A percentile compares a stretch with the other conserved stretches of the same genome.
These are phyloP conservation scores for Vaccinium corymbosum DNA, from an alignment of 148 eudicot genomes.

Conservation along the genomic window DNA sequence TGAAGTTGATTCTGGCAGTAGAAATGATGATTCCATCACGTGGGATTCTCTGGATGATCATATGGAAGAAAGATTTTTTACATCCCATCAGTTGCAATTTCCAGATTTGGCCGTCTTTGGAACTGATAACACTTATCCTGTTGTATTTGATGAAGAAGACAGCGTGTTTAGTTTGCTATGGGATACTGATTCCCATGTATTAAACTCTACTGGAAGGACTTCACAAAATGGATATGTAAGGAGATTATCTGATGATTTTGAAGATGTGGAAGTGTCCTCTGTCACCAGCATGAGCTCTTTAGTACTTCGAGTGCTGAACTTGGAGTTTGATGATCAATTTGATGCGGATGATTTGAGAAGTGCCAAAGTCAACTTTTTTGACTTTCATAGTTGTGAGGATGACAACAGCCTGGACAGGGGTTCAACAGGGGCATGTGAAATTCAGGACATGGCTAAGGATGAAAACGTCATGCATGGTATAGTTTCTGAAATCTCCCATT, in stretches of 20 bases:
- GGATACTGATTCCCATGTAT: constrained; percentile 26
- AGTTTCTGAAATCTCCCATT: constrained; percentile 12
- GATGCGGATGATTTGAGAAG: constrained; percentile 27
- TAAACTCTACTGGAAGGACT: constrained; percentile 7
- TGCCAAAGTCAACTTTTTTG: constrained; percentile 3
- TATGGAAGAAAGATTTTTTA: constrained; percentile 23
- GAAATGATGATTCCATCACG: constrained; percentile 21
- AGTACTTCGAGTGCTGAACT: constrained; percentile 26
- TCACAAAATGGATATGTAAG: constrained; percentile 23
- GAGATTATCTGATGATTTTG: constrained; percentile 27
- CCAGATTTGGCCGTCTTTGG: constrained; percentile 28
- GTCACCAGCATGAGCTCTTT: constrained; percentile 36
- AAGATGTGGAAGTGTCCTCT: constrained; percentile 40
- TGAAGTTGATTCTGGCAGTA: constrained; percentile 26
- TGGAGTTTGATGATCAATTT: constrained; percentile 34
- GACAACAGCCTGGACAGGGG: constrained; percentile 6
- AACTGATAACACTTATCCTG: constrained; percentile 18
- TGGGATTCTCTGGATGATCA: constrained; percentile 30
- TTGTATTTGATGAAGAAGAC: constrained; percentile 24
- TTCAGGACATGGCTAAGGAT: constrained; percentile 10
- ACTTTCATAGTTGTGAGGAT: constrained; percentile 18
- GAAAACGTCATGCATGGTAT: background rate
- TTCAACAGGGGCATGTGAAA: background rate
- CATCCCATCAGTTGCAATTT: constrained; percentile 32
- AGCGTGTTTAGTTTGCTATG: constrained; percentile 25